Evolutionary conservation across 306 rosid species (phyloP), one percentile per base, ranked within the genome.

Genomic region (Castanopsis chinensis): DNA sequence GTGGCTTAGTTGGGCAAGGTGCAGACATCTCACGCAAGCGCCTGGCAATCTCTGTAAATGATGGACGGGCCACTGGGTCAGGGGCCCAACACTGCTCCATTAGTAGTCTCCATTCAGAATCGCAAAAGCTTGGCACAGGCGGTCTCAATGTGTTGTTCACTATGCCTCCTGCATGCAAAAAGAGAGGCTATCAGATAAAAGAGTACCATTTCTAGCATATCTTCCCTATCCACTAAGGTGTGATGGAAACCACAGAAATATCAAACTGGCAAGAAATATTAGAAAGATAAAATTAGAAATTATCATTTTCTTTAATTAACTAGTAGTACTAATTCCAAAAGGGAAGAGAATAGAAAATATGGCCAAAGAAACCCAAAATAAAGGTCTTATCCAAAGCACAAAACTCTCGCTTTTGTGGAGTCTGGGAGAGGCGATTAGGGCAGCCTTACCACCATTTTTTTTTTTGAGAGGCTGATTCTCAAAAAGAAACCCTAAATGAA

Each of bases 81-180:
- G 97, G 92, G 8, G 97, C 89, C 98, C 98, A 93, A 74, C 98
- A 93, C 72, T 90, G 87, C 79, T 93, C 98, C 98, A 93, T 93
- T 64, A 93, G 85, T 83, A 90, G 77, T 76, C 86, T 87, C 98
- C 98, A 93, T 78, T 91, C 97, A 3, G 83, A 5, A 76, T 93
- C 97, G 37, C 98, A 93, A 19, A 64, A 74, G 71, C 72, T 61
- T 3, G 98, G 97, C 9, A 93, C 87, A 2, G 57, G 84, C 71
- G 98, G 98, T 77, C 98, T 84, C 79, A 93, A 84, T 54, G 92
- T 93, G 86, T 90, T 91, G 37, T 81, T 93, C 73, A 93, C 97
- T 79, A 93, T 91, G 63, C 98, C 98, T 81, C 98, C 98, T 93
- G 91, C 78, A 76, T 78, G 49, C 18, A 56, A 45, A 74, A 71